Conservation (phyloP, 352 stramenopile genomes). For the Pythium periplocum region DNA sequence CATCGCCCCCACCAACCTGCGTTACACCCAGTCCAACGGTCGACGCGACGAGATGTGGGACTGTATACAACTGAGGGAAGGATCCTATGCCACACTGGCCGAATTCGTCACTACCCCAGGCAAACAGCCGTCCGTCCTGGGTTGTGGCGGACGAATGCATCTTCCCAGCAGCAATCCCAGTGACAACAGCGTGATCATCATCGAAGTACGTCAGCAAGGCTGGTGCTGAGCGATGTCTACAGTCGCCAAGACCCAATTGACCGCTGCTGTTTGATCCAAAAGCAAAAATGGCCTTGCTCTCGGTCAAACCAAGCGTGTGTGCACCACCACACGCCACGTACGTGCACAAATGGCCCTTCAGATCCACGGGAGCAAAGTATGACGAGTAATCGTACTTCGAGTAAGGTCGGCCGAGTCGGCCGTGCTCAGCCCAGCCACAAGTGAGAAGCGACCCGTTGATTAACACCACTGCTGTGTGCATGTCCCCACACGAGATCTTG, state of each 20-base stretch:
- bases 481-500: conserved; percentile 49
- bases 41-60: conserved; percentile 62
- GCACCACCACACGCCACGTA: conserved; percentile 54
- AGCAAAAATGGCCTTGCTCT: conserved; percentile 27
- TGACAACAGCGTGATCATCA: conserved; percentile 21
- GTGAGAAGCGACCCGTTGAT: conserved; percentile 42
- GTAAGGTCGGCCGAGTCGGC: conserved; percentile 34
- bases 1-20: conserved; percentile 41
- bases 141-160: conserved; percentile 45
- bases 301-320: conserved; percentile 49
- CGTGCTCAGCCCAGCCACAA: conserved; percentile 52
- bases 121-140: conserved; percentile 50
- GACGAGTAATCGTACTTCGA: conserved; percentile 23
- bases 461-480: conserved; percentile 51
- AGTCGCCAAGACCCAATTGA: conserved; percentile 61
- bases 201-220: conserved; percentile 54
- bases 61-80: conserved; percentile 71
- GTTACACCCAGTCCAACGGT: conserved; percentile 48
- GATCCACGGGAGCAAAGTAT: conserved; percentile 31
- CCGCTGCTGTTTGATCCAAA: conserved; percentile 62
- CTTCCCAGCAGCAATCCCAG: conserved; percentile 39
- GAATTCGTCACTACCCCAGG: conserved; percentile 70
- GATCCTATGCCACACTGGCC: conserved; percentile 60
- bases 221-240: conserved; percentile 32
- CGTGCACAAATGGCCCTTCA: conserved; percentile 25